Evolutionary conservation across 2,329 filamentous ascomycete species (phyloP).

Genomic region (Penicillium freii): DNA sequence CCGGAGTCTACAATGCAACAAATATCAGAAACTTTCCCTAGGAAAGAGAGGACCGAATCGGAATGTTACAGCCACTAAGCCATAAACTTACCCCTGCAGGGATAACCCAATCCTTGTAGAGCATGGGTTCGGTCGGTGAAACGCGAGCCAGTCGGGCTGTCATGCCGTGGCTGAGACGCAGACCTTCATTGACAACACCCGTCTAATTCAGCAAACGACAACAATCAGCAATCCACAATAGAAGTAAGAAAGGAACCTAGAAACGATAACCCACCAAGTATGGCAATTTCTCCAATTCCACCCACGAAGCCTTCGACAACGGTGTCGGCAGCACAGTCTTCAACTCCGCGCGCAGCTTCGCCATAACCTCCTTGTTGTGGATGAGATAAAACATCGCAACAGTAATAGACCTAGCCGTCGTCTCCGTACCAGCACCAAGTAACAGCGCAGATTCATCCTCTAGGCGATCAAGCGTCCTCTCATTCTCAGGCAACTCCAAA

Average conservation of each 20-base stretch:
- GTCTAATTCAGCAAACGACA: conserved; percentile 4
- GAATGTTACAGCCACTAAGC: not conserved
- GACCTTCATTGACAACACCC: conserved; percentile 24
- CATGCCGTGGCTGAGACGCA: conserved; percentile 25
- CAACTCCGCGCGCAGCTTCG: conserved; percentile 30
- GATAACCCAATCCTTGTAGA: conserved; percentile 22
- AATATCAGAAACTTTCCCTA: not conserved
- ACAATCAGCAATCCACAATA: not conserved
- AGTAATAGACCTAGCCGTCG: conserved; percentile 32
- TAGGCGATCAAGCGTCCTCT: conserved; percentile 36
- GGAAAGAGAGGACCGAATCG: not conserved
- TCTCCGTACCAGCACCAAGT: conserved; percentile 38
- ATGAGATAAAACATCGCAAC: conserved; percentile 35
- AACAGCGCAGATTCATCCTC: conserved; percentile 33
- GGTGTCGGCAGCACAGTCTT: conserved; percentile 27
- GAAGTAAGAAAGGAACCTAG: not conserved
- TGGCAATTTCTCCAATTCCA: conserved; percentile 39
- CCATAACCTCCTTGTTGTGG: conserved; percentile 17
- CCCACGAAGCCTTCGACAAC: conserved; percentile 22
- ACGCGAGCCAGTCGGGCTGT: conserved; percentile 20
- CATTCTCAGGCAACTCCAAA: conserved; percentile 35
- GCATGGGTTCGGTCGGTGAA: conserved; percentile 16
- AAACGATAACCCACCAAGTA: conserved; percentile 32
- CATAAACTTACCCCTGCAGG: conserved; percentile 19
- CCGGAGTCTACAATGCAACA: conserved; percentile 13